Percentiles rank a stretch among this genome's conserved stretches.
Conservation (phyloP, 306 rosid genomes). For the Cercis canadensis region DNA sequence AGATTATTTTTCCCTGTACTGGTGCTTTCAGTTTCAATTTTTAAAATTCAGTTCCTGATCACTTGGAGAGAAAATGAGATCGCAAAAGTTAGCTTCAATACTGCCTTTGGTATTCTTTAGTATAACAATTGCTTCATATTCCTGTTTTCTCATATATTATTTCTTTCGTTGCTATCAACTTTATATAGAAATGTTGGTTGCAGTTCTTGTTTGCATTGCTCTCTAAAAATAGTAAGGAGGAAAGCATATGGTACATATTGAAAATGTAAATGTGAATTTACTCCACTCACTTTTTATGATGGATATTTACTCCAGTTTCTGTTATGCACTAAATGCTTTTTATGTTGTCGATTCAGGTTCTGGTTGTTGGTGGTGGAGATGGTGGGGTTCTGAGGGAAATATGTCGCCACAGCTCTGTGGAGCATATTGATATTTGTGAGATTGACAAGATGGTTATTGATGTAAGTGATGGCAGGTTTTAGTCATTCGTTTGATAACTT, state of each 20-base stretch:
- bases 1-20: neutral
- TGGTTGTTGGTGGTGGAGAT: slow-evolving; percentile 99
- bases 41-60: neutral
- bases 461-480: slow-evolving; percentile 55
- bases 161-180: slow-evolving; percentile 16
- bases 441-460: slow-evolving; percentile 97
- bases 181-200: slow-evolving; percentile 4
- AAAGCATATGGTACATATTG: slow-evolving; percentile 9
- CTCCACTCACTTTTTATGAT: no score
- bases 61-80: slow-evolving; percentile 6
- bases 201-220: neutral
- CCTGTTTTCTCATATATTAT: neutral
- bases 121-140: neutral
- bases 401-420: slow-evolving; percentile 83
- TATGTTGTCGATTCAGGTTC: slow-evolving; percentile 59
- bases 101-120: slow-evolving; percentile 19
- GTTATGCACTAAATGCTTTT: neutral
- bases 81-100: neutral
- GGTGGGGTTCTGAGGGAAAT: slow-evolving; percentile 96
- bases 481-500: slow-evolving; percentile 13
- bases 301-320: no score
- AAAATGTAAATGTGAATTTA: neutral
- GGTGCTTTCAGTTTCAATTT: slow-evolving; percentile 5
- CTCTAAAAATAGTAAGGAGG: neutral
- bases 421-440: slow-evolving; percentile 95